Conservation (phyloP, 2,329 filamentous ascomycete genomes). For the Claviceps lovelessii region DNA sequence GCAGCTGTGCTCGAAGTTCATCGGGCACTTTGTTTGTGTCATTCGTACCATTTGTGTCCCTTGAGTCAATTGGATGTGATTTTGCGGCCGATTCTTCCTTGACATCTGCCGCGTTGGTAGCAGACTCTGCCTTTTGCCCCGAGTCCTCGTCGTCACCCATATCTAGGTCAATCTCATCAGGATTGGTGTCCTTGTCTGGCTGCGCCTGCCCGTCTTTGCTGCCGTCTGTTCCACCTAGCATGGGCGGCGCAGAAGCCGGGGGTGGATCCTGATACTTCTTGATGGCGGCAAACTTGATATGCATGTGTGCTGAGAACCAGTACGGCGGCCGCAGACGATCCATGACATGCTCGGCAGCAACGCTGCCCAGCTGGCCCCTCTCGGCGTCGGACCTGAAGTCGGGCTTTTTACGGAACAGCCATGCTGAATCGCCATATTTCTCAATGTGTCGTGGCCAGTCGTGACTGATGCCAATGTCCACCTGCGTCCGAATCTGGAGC, state of each 20-base stretch:
- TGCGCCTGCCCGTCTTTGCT: not conserved
- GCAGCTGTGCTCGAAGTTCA: slow-evolving; percentile 57
- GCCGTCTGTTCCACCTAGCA: not conserved
- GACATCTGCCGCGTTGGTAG: not conserved
- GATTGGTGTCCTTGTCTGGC: slow-evolving; percentile 29
- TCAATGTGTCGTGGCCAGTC: slow-evolving; percentile 88
- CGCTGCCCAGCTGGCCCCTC: slow-evolving; percentile 62
- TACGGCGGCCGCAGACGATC: slow-evolving; percentile 66
- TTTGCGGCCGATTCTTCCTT: not conserved
- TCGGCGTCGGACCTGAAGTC: slow-evolving; percentile 63
- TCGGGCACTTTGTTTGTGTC: slow-evolving; percentile 34
- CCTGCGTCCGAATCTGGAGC: slow-evolving; percentile 67
- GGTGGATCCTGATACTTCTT: slow-evolving; percentile 35
- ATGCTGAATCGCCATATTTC: slow-evolving; percentile 53
- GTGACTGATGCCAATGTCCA: slow-evolving; percentile 85
- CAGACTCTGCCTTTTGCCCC: not conserved
- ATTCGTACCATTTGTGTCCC: slow-evolving; percentile 6
- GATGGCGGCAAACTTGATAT: slow-evolving; percentile 69
- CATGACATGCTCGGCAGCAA: slow-evolving; percentile 66
- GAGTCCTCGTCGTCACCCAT: slow-evolving; percentile 30
- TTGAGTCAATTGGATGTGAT: not conserved
- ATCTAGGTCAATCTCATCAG: slow-evolving; percentile 58
- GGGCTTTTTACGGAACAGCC: slow-evolving; percentile 59
- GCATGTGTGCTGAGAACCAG: slow-evolving; percentile 92
- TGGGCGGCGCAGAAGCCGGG: not conserved